phyloP scores from a whole-genome alignment of 1,284 basidiomycete species.

The Fistulinella staudtii region DNA sequence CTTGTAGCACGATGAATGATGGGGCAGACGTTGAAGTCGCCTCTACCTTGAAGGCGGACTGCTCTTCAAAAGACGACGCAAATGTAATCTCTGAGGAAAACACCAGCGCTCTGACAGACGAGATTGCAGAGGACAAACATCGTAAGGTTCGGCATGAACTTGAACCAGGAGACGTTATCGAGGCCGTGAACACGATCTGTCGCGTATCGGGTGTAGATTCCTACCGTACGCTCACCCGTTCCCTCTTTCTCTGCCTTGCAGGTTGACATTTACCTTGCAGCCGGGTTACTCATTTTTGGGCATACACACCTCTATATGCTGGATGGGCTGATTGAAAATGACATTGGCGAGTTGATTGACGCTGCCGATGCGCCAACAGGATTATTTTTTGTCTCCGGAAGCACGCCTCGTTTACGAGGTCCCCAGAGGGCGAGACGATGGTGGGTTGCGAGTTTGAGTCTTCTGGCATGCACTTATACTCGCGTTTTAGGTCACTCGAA shows the following conservation, averaged over 20 bases:
- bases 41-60: slow-evolving; percentile 17
- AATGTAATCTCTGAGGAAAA: slow-evolving; percentile 16
- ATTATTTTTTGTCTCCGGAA: slow-evolving; percentile 82
- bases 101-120: slow-evolving; percentile 55
- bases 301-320: slow-evolving; percentile 85
- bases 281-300: slow-evolving; percentile 86
- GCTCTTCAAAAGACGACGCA: slow-evolving; percentile 16
- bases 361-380: slow-evolving; percentile 82
- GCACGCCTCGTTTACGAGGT: slow-evolving; percentile 74
- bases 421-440: slow-evolving; percentile 76
- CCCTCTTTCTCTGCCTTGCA: background rate
- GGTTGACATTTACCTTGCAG: slow-evolving; percentile 35
- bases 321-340: slow-evolving; percentile 87
- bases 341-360: slow-evolving; percentile 86
- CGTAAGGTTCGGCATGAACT: slow-evolving; percentile 79
- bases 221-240: slow-evolving; percentile 57
- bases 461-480: slow-evolving; percentile 43
- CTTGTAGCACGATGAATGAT: slow-evolving; percentile 1
- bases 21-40: slow-evolving; percentile 13
- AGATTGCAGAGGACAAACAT: slow-evolving; percentile 74
- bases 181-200: slow-evolving; percentile 84
- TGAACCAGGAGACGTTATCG: slow-evolving; percentile 87
- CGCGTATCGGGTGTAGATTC: slow-evolving; percentile 86
- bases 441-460: slow-evolving; percentile 41
- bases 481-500: slow-evolving; percentile 61